Evolutionary conservation across 139 green algal genomes (phyloP), one percentile per base, ranked within the genome.

Genomic region (Pedinophyceae sp.): DNA sequence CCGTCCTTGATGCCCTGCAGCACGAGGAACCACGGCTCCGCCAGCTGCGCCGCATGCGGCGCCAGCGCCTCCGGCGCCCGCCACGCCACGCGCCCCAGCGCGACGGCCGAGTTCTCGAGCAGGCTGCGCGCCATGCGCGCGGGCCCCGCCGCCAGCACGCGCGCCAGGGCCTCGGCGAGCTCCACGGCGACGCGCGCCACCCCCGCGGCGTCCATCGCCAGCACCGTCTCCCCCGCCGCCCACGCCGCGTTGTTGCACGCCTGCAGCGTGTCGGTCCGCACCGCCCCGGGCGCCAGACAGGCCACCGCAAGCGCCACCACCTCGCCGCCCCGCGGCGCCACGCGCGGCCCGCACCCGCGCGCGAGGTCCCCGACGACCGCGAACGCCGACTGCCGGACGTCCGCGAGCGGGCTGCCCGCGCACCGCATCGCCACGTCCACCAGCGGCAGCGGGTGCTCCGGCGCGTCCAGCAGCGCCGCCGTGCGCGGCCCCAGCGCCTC

Each of bases 211-310:
- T 58, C 45, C 47, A 79, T 56, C 62, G 81, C 78, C 2, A 94
- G 55, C 10, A 69, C 66, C 30, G 97, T 60, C 69, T 96, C 80
- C 28, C 89, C 89, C 17, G 95, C 55, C 23, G 73, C 66, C 89
- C 89, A 97, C 64, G 75, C 86, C 1, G 89, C 89, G 63, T 97
- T 97, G 77, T 97, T 97, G 64, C 76, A 82, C 54, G 57, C 46
- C 27, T 60, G 10, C 23, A 75, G 22, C 39, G 72, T 70, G 4
- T 38, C 24, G 25, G 60, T 52, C 2, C 41, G 62, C 50, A 87
- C 48, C 22, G 28, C 29, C 26, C 59, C 34, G 50, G 59, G 50
- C 19, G 60, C 48, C 55, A 75, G 48, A 34, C 56, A 59, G 6
- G 46, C 39, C 2, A 74, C 48, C 16, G 30, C 28, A 29, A 69